Conservation (phyloP, 176 grass and related monocot species). For the Hordeum marinum region DNA sequence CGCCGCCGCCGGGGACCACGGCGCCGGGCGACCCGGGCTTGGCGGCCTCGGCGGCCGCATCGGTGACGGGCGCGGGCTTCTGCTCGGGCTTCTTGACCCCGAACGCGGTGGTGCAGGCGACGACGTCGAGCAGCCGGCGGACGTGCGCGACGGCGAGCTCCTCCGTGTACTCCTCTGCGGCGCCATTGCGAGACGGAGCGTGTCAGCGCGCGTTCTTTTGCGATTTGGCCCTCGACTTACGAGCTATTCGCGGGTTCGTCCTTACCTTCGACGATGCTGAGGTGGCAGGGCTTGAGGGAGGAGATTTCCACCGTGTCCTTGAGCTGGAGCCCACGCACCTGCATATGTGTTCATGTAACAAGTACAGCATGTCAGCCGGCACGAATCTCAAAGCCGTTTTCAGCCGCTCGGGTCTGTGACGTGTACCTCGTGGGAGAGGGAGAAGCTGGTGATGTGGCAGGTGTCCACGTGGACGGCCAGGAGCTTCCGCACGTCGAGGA, state of each 20-base stretch:
- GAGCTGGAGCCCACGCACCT: slow-evolving; percentile 64
- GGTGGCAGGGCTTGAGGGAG: slow-evolving; percentile 70
- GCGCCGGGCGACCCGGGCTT: slow-evolving; percentile 22
- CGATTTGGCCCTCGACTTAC: not conserved
- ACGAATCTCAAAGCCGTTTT: too few species aligned
- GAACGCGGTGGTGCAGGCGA: slow-evolving; percentile 83
- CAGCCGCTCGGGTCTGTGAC: too few species aligned
- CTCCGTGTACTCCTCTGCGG: slow-evolving; percentile 85
- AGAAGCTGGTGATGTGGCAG: slow-evolving; percentile 85
- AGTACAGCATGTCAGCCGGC: not conserved
- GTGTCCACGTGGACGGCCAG: slow-evolving; percentile 83
- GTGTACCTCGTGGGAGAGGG: slow-evolving; percentile 75
- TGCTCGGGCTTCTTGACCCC: slow-evolving; percentile 43
- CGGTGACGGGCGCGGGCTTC: slow-evolving; percentile 13
- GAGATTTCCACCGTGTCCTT: slow-evolving; percentile 80
- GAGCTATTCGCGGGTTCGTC: not conserved
- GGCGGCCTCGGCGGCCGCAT: slow-evolving; percentile 16
- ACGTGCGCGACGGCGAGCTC: slow-evolving; percentile 83
- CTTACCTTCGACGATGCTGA: slow-evolving; percentile 82
- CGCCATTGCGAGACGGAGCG: not conserved
- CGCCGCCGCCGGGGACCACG: slow-evolving; percentile 23
- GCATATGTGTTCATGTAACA: not conserved
- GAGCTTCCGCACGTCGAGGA: slow-evolving; percentile 75
- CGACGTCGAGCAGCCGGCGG: slow-evolving; percentile 76
- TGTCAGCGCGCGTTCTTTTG: not conserved